Evolutionary conservation across 2,329 filamentous ascomycete genomes (phyloP).

Genomic region (Didymosphaeria variabile): DNA sequence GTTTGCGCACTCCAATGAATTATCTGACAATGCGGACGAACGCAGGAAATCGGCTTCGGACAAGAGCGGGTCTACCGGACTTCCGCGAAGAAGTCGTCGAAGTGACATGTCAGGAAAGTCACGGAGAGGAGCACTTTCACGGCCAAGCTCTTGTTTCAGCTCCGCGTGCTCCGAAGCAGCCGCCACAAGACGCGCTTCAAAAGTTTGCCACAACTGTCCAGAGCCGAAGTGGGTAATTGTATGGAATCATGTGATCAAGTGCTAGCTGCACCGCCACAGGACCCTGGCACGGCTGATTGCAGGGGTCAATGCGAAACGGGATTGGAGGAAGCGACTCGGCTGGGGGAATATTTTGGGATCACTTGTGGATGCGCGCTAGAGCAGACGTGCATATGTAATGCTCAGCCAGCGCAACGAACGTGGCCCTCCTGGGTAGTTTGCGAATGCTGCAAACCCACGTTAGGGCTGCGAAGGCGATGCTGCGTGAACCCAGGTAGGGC

Average conservation of each 20-base stretch:
- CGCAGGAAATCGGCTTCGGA: background rate
- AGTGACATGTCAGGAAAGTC: conserved; percentile 15
- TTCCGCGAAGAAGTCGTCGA: conserved; percentile 1
- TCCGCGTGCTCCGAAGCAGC: conserved; percentile 24
- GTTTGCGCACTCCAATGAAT: background rate
- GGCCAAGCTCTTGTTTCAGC: background rate
- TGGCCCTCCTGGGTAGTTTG: conserved; percentile 40
- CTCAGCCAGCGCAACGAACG: conserved; percentile 46
- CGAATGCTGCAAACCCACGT: conserved; percentile 29
- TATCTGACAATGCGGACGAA: conserved; percentile 10
- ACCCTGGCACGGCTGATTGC: conserved; percentile 16
- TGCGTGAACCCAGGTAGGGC: conserved; percentile 35
- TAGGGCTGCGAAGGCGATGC: conserved; percentile 35
- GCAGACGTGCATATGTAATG: conserved; percentile 35
- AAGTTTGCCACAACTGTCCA: conserved; percentile 22
- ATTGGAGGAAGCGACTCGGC: conserved; percentile 32
- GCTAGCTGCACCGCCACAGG: conserved; percentile 45
- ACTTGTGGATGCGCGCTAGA: conserved; percentile 41
- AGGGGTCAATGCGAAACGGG: conserved; percentile 20
- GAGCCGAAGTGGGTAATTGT: conserved; percentile 25
- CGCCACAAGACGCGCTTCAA: conserved; percentile 30
- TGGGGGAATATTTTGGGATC: conserved; percentile 39
- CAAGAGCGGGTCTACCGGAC: conserved; percentile 13
- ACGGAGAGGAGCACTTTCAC: background rate
- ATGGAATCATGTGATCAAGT: conserved; percentile 34